Evolutionary conservation across 805 yeast genomes (phyloP), one percentile per base, ranked within the genome.

Genomic region (Candida arabinofermentans): DNA sequence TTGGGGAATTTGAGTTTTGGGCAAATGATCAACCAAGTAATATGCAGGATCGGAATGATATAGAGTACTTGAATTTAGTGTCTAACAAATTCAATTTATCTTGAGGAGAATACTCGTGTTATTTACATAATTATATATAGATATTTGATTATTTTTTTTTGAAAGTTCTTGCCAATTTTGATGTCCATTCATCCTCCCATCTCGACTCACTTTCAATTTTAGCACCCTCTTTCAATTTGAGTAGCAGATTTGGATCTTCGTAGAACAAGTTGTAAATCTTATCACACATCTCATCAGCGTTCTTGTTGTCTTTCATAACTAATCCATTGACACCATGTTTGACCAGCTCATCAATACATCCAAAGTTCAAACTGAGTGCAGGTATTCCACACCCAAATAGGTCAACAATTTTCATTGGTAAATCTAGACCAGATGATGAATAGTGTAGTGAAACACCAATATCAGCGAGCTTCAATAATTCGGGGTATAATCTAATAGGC

Each of bases 361-460:
- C 79, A 59, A 87, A 93, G 27, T 72, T 67, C 43, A 90, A 68
- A 0, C 96, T 78, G 2, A 90, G 69, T 0, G 89, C 97, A 1
- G 99, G 99, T 10, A 93, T 67, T 0, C 98, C 98, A 49, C 93
- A 86, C 0, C 99, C 99, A 69, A 91, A 90, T 75, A 91, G 80
- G 57, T 93, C 99, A 5, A 91, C 83, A 27, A 93, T 86, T 62
- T 93, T 93, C 99, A 93, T 93, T 1, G 99, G 99, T 43, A 93
- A 71, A 57, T 93, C 99, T 42, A 86, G 71, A 0, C 99, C 99
- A 35, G 96, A 85, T 34, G 95, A 84, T 0, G 98, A 90, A 4
- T 82, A 76, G 62, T 93, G 99, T 47, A 93, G 67, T 1, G 98
- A 91, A 2, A 93, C 73, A 2, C 96, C 98, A 27, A 90, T 58